Evolutionary conservation across 2,329 filamentous ascomycete genomes (phyloP), one percentile per base, ranked within the genome.

Genomic region (Diaporthe sp.): DNA sequence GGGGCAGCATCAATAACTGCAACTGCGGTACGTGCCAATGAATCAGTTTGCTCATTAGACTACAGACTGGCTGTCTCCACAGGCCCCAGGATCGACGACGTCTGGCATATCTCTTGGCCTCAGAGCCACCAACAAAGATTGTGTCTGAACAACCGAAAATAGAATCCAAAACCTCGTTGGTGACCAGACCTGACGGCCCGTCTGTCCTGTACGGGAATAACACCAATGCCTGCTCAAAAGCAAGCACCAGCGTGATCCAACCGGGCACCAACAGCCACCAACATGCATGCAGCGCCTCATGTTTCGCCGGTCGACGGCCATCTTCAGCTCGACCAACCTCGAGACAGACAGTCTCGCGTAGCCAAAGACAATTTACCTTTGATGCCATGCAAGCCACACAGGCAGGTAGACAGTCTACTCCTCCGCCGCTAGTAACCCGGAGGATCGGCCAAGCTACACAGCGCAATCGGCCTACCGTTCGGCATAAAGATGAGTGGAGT

Each of bases 401-500:
- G 13, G 28, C 9, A 68, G 12, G 12, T 8, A 25, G 22, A 8
- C 39, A 19, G 31, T 8, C 25, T 5, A 42, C 65, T 25, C 34
- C 65, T 55, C 65, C 65, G 65, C n/a, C 46, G 65, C 65, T 70
- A 70, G 65, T 37, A 39, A 31, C 34, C 49, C 49, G 65, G 62
- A 70, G 65, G 49, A 55, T 70, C 65, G 65, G 46, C 65, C 65
- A 55, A 55, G 65, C n/a, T 55, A 28, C 25, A 19, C 53, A 53
- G 49, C 65, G 49, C 65, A 42, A 55, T 55, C 65, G 49, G 65
- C 49, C 65, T 55, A 15, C 65, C 49, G 34, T 70, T 70, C 65
- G 65, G 65, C 65, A 55, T 70, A 55, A 61, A 70, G 13, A 55
- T 13, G 65, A 70, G 65, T 70, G 65, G 65, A 28, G 65, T 13